These are phyloP conservation scores for Bertia moriformis DNA, from an alignment of 2,329 filamentous ascomycete species.

Conservation along the genomic window DNA sequence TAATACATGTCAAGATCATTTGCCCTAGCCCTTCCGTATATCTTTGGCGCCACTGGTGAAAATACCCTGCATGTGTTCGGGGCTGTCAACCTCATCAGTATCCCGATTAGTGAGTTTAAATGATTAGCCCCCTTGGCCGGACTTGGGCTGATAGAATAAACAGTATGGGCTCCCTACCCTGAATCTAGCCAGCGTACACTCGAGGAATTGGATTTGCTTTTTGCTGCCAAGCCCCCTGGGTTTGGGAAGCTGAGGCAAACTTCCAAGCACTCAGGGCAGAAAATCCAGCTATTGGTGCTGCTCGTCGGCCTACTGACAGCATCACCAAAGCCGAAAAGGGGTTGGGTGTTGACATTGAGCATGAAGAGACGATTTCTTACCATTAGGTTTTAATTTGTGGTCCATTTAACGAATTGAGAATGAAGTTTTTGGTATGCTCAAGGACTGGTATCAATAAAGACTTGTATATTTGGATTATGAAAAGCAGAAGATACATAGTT, in stretches of 20 bases:
- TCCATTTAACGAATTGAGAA: too few species aligned
- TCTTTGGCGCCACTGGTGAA: constrained; percentile 4
- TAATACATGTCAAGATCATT: not conserved
- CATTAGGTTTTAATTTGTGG: too few species aligned
- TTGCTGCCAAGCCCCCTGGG: constrained; percentile 8
- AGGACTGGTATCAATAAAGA: too few species aligned
- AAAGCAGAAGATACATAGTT: too few species aligned
- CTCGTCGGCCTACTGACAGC: not conserved
- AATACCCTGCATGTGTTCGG: constrained; percentile 9
- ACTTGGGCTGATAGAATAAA: too few species aligned
- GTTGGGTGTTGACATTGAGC: not conserved
- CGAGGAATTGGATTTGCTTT: constrained; percentile 11
- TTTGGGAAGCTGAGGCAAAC: constrained; percentile 9
- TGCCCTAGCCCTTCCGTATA: constrained; percentile 4
- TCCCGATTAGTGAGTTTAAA: constrained; percentile 8
- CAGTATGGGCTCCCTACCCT: constrained; percentile 7
- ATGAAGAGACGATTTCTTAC: not conserved
- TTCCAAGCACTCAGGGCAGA: not conserved
- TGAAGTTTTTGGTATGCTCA: too few species aligned
- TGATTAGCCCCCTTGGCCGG: too few species aligned
- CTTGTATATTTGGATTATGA: too few species aligned
- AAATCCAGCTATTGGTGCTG: not conserved
- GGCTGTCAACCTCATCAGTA: constrained; percentile 8
- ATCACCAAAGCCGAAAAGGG: not conserved
- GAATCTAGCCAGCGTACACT: constrained; percentile 11